phyloP scores from a whole-genome alignment of 371 early-diverging fungal genomes.

The Thermomucor indicae-seudaticae region DNA sequence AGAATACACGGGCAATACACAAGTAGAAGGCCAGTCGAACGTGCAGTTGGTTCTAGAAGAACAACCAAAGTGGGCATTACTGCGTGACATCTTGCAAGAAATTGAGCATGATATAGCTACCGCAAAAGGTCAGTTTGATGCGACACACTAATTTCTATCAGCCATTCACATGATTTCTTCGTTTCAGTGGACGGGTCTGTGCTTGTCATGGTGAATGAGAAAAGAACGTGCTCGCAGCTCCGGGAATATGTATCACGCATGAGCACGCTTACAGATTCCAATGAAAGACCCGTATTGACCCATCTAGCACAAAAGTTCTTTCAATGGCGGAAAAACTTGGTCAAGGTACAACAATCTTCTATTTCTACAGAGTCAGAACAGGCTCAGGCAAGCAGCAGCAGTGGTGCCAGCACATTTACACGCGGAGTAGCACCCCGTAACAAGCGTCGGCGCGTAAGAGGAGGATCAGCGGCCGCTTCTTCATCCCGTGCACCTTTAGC shows the following conservation, averaged over 20 bases:
- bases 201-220: slow-evolving; percentile 70
- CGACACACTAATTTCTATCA: neutral
- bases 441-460: slow-evolving; percentile 79
- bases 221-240: slow-evolving; percentile 66
- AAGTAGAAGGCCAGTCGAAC: slow-evolving; percentile 41
- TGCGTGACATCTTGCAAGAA: slow-evolving; percentile 70
- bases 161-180: neutral
- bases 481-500: slow-evolving; percentile 14
- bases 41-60: slow-evolving; percentile 79
- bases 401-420: neutral
- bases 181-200: slow-evolving; percentile 31
- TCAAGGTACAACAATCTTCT: slow-evolving; percentile 29
- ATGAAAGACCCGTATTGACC: slow-evolving; percentile 41
- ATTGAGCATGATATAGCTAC: slow-evolving; percentile 57
- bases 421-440: slow-evolving; percentile 50
- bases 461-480: slow-evolving; percentile 48
- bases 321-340: slow-evolving; percentile 59
- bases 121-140: slow-evolving; percentile 18
- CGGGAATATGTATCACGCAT: slow-evolving; percentile 42
- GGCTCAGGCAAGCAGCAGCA: neutral
- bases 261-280: slow-evolving; percentile 3
- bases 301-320: slow-evolving; percentile 59
- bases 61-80: slow-evolving; percentile 86
- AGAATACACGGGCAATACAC: slow-evolving; percentile 20
- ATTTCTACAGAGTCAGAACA: neutral